phyloP scores from a whole-genome alignment of 495 filamentous ascomycete genomes.

The Hyaloscypha bicolor region DNA sequence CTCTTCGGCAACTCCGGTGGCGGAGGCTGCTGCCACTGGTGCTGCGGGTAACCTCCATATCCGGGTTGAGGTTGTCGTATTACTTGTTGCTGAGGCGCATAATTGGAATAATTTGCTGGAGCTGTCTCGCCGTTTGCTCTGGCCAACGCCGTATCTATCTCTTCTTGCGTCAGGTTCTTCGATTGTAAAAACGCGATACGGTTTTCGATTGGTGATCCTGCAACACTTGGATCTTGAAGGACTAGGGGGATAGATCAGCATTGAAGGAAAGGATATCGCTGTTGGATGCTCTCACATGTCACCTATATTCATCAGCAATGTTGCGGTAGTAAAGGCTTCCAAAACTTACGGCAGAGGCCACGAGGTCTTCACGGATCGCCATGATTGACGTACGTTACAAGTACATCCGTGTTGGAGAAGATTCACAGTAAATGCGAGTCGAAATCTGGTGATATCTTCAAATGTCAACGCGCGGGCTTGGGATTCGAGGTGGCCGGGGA shows the following conservation, averaged over 20 bases:
- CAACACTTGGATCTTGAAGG: constrained; percentile 88
- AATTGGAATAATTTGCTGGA: constrained; percentile 46
- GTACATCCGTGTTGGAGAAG: constrained; percentile 19
- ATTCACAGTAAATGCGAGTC: constrained; percentile 14
- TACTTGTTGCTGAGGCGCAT: constrained; percentile 51
- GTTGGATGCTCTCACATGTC: constrained; percentile 41
- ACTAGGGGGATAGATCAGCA: constrained; percentile 53
- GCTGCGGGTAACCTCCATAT: constrained; percentile 68
- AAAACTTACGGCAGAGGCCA: constrained; percentile 73
- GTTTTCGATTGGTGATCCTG: constrained; percentile 89
- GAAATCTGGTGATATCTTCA: constrained; percentile 12
- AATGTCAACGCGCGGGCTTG: constrained; percentile 1
- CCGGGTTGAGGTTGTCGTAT: constrained; percentile 54
- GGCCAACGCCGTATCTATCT: constrained; percentile 82
- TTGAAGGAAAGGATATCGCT: constrained; percentile 23
- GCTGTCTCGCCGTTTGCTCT: constrained; percentile 62
- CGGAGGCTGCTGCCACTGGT: constrained; percentile 69
- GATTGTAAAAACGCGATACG: constrained; percentile 90
- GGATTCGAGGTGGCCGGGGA: constrained; percentile 22
- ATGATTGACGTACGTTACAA: constrained; percentile 45
- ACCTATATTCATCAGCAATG: constrained; percentile 42
- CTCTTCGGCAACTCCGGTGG: constrained; percentile 73
- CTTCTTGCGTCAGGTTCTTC: constrained; percentile 95
- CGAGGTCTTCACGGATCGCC: constrained; percentile 83
- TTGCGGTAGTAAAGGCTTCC: background rate